Percentiles rank a stretch among this genome's conserved stretches.
Conservation (phyloP, 768 basidiomycete genomes). For the Lepiota brunneoincarnata region DNA sequence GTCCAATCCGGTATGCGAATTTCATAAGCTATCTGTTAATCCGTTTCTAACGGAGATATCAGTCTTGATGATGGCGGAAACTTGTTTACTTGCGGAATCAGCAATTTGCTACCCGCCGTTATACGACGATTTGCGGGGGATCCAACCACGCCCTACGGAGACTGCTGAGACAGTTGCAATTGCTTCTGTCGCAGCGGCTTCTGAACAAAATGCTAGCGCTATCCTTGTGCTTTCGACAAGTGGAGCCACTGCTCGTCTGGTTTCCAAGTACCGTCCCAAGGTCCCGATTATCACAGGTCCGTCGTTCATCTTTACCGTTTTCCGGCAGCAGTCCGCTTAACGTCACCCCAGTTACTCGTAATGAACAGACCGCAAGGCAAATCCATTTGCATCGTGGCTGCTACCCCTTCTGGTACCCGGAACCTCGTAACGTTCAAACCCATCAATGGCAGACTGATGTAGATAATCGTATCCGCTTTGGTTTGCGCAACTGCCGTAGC, state of each 20-base stretch:
- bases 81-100: constrained; percentile 92
- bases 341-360: constrained; percentile 78
- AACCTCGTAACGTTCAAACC: constrained; percentile 83
- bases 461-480: constrained; percentile 87
- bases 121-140: constrained; percentile 81
- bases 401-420: constrained; percentile 96
- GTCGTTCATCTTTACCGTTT: constrained; percentile 19
- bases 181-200: constrained; percentile 92
- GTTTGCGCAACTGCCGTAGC: constrained; percentile 79
- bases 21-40: background rate
- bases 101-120: constrained; percentile 94
- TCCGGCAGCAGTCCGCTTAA: background rate
- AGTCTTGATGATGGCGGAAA: constrained; percentile 99
- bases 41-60: background rate
- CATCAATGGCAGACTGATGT: constrained; percentile 99
- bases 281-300: constrained; percentile 93
- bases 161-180: constrained; percentile 96
- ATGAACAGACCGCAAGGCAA: constrained; percentile 93
- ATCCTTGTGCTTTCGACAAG: constrained; percentile 96
- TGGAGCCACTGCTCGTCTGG: constrained; percentile 91
- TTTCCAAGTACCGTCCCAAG: constrained; percentile 94
- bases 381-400: constrained; percentile 95
- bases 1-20: constrained; percentile 78
- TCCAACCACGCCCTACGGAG: constrained; percentile 85
- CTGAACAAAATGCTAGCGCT: constrained; percentile 92